Conservation (phyloP, 164 flowering plant genomes). For the Santalum album region DNA sequence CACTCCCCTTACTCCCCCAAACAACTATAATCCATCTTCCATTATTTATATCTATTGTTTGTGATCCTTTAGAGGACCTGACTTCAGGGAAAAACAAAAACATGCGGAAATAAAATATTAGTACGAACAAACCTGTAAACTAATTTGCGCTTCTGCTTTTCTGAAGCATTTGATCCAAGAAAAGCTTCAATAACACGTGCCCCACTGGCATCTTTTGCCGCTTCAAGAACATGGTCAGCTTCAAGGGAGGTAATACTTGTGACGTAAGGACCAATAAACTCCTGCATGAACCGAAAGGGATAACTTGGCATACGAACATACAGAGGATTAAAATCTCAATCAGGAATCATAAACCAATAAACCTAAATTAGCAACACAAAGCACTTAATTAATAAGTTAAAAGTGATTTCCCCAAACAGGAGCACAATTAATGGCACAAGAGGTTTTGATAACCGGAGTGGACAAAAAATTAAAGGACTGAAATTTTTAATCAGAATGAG, state of each 20-base stretch:
- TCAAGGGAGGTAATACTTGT: slow-evolving; percentile 67
- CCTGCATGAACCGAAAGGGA: slow-evolving; percentile 29
- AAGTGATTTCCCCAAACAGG: no score
- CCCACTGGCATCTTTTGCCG: slow-evolving; percentile 67
- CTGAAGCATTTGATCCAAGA: slow-evolving; percentile 55
- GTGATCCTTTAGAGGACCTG: no score
- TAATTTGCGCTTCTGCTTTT: slow-evolving; percentile 58
- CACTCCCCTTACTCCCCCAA: no score
- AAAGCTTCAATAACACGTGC: slow-evolving; percentile 81
- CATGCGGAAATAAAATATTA: background rate
- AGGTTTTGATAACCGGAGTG: no score
- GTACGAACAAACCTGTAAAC: slow-evolving; percentile 47
- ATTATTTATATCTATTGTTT: no score
- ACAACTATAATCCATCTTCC: no score
- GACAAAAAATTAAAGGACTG: no score
- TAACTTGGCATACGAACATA: background rate
- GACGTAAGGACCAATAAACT: slow-evolving; percentile 47
- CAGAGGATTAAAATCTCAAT: background rate
- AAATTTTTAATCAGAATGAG: no score
- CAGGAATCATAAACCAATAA: background rate
- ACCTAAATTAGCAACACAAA: background rate
- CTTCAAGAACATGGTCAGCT: slow-evolving; percentile 46
- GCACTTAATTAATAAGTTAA: background rate
- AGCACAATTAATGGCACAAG: no score
- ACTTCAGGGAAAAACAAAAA: no score